Base-by-base conservation (phyloP, 257 asterid species). In the Nicotiana tabacum region DNA sequence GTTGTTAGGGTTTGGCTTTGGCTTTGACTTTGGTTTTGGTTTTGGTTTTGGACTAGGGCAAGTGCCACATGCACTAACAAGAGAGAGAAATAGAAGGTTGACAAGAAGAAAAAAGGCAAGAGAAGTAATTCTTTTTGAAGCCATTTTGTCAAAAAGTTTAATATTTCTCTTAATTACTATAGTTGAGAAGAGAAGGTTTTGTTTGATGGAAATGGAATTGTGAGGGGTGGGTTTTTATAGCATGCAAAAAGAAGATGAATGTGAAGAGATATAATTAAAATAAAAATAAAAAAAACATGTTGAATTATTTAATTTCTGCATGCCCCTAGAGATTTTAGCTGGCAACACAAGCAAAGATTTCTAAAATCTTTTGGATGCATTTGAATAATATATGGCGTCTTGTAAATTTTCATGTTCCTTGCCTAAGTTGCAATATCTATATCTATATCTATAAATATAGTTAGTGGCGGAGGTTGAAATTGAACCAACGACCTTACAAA, bases 21-120 rank as follows among this genome's bases (percentile, higher is more conserved):
- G 87, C 32, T 66, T 88, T 0, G 93, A 5, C 0, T 32, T 32
- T 32, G 33, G 33, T 33, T 83, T 83, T 4, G 85, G 85, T 11
- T 68, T 83, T 4, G 85, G 87, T 11, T 68, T 85, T 1, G 85
- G 82, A 6, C 65, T 67, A 1, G 90, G 90, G 57, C 91, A 89
- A 37, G 81, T 84, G n/a, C 89, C 88, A 53, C 92, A 90, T 35
- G 91, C 91, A 87, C 84, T 89, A 0, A 88, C 86, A 27, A 90
- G 82, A 64, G 91, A 83, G 85, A 91, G 89, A 57, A 87, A 86
- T 1, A 88, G 46, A 56, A 91, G 87, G 86, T 89, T 91, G 66
- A 89, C 83, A 2, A 84, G 90, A 66, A 91, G 87, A 60, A 90
- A 90, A 35, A 87, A 82, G 57, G 87, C 90, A 72, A 90, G 82